Conservation (phyloP, 495 filamentous ascomycete genomes). For the Astrocystis sublimbata region DNA sequence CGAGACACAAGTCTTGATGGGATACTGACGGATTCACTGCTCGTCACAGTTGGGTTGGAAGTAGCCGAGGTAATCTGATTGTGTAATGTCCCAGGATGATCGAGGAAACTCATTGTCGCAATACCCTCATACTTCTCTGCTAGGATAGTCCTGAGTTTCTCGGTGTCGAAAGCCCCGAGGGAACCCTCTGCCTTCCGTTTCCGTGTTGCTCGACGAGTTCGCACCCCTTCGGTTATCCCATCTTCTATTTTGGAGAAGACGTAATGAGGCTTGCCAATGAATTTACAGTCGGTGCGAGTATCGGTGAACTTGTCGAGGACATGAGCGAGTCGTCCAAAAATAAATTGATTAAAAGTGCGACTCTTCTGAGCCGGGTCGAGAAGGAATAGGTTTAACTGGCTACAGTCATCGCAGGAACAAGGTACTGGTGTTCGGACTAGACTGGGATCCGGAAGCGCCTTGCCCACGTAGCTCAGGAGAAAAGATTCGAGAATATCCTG, state of each 20-base stretch:
- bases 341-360: background rate
- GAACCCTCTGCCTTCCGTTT: background rate
- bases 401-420: background rate
- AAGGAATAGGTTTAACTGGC: background rate
- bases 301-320: background rate
- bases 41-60: background rate
- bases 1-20: background rate
- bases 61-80: background rate
- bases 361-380: background rate
- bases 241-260: background rate
- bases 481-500: slow-evolving; percentile 21
- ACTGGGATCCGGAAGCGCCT: slow-evolving; percentile 7
- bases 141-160: background rate
- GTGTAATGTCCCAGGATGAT: background rate
- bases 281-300: background rate
- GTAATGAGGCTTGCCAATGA: background rate
- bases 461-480: slow-evolving; percentile 17
- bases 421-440: background rate
- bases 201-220: background rate
- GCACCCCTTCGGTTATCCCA: background rate
- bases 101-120: background rate
- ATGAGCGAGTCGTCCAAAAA: background rate
- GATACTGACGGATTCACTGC: background rate
- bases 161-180: background rate
- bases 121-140: background rate